Conservation (phyloP, 108 stramenopile species). For the Cyclotella baltica region DNA sequence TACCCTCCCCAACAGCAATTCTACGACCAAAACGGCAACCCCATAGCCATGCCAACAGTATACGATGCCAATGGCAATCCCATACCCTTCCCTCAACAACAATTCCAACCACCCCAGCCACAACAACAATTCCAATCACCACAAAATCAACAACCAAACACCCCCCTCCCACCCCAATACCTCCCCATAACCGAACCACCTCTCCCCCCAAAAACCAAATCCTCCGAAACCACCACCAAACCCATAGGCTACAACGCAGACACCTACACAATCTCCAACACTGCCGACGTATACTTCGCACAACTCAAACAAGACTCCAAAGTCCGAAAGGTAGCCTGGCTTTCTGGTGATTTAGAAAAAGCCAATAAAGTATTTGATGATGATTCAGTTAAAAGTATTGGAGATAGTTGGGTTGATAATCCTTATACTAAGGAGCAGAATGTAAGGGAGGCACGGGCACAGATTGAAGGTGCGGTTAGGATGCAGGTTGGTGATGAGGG, state of each 20-base stretch:
- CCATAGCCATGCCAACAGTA: conserved; percentile 42
- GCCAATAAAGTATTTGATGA: conserved; percentile 78
- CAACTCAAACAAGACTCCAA: conserved; percentile 86
- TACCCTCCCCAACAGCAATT: too few species aligned
- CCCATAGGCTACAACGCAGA: conserved; percentile 38
- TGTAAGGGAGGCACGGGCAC: conserved; percentile 29
- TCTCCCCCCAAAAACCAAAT: conserved; percentile 39
- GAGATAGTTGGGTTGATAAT: conserved; percentile 60
- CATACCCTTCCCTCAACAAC: conserved; percentile 29
- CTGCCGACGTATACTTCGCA: conserved; percentile 87
- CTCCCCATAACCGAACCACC: conserved; percentile 21
- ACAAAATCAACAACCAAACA: conserved; percentile 35
- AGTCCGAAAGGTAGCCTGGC: conserved; percentile 68
- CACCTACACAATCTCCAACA: conserved; percentile 79
- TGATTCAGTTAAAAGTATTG: conserved; percentile 56
- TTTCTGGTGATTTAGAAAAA: conserved; percentile 61
- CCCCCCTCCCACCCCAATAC: not conserved
- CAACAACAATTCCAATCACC: conserved; percentile 46
- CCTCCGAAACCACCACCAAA: conserved; percentile 20
- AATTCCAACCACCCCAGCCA: conserved; percentile 54
- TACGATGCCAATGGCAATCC: conserved; percentile 49
- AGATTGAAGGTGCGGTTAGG: conserved; percentile 35
- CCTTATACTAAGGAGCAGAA: conserved; percentile 70
- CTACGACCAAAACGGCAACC: conserved; percentile 47
- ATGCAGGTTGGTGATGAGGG: conserved; percentile 21